phyloP scores from a whole-genome alignment of 257 asterid species.

The Solanum commersonii region DNA sequence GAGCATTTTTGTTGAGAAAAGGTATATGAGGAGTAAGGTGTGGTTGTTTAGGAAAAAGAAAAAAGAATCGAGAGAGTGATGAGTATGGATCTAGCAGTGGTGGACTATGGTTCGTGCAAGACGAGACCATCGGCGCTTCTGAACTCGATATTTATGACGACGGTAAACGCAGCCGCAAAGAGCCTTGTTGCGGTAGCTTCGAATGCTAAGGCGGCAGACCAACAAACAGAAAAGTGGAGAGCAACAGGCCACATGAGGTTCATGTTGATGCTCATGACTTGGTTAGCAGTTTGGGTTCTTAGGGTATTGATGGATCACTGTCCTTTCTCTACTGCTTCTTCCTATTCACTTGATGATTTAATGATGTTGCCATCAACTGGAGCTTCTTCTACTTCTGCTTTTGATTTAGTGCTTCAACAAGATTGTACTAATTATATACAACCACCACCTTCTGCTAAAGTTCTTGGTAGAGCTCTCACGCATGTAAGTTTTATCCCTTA shows the following conservation, averaged over 20 bases:
- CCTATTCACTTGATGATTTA: background rate
- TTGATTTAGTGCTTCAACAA: conserved; percentile 3
- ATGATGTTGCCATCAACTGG: background rate
- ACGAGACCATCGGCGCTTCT: conserved; percentile 17
- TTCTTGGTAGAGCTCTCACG: conserved; percentile 21
- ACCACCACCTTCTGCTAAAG: conserved; percentile 5
- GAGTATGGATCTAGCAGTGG: conserved; percentile 1
- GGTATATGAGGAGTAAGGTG: background rate
- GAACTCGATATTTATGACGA: conserved; percentile 16
- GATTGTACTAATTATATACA: background rate
- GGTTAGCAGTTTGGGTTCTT: conserved; percentile 21
- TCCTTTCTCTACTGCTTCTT: background rate
- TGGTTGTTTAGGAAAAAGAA: background rate
- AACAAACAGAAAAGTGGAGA: conserved; percentile 9
- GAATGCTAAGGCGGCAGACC: background rate
- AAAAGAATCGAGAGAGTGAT: background rate
- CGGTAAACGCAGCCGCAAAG: conserved; percentile 23
- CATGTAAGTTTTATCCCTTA: conserved; percentile 8
- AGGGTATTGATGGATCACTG: conserved; percentile 20
- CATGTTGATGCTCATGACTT: conserved; percentile 18
- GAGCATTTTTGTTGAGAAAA: background rate
- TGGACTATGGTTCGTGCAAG: conserved; percentile 1
- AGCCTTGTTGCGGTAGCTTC: conserved; percentile 23
- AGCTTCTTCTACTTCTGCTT: background rate
- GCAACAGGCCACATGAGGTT: conserved; percentile 16